Evolutionary conservation across 129 eudicot species (phyloP).

Genomic region (Lactuca saligna): DNA sequence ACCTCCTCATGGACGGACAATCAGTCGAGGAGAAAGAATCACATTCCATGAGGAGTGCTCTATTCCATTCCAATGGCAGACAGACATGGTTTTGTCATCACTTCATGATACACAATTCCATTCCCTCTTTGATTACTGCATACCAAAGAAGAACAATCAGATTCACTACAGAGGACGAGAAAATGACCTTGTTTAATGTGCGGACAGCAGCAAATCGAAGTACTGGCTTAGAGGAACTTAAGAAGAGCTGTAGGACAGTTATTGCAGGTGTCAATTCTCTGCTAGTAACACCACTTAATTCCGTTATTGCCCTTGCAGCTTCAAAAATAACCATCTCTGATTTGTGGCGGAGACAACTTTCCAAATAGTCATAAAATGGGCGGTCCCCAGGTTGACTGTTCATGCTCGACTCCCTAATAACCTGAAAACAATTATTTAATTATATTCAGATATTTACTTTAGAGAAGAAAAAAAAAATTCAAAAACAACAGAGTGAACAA

Average conservation of each 20-base stretch:
- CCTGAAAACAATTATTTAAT: constrained; percentile 40
- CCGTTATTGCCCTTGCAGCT: constrained; percentile 96
- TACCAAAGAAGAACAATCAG: neutral
- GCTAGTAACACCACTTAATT: constrained; percentile 78
- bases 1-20: no score
- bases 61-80: no score
- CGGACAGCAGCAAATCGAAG: constrained; percentile 97
- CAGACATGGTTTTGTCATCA: no score
- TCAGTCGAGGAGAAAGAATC: no score
- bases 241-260: constrained; percentile 88
- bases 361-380: constrained; percentile 91
- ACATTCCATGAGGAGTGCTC: no score
- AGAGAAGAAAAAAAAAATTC: neutral
- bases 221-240: constrained; percentile 95
- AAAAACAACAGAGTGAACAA: neutral
- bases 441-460: constrained; percentile 11
- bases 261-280: constrained; percentile 95
- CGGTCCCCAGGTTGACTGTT: constrained; percentile 86
- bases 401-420: constrained; percentile 75
- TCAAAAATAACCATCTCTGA: constrained; percentile 97
- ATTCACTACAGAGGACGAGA: constrained; percentile 7
- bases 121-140: no score
- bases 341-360: constrained; percentile 95
- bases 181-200: constrained; percentile 84
- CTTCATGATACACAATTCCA: no score